These are phyloP conservation scores for Trichophyton simii DNA, from an alignment of 2,329 filamentous ascomycete genomes.

Conservation along the genomic window DNA sequence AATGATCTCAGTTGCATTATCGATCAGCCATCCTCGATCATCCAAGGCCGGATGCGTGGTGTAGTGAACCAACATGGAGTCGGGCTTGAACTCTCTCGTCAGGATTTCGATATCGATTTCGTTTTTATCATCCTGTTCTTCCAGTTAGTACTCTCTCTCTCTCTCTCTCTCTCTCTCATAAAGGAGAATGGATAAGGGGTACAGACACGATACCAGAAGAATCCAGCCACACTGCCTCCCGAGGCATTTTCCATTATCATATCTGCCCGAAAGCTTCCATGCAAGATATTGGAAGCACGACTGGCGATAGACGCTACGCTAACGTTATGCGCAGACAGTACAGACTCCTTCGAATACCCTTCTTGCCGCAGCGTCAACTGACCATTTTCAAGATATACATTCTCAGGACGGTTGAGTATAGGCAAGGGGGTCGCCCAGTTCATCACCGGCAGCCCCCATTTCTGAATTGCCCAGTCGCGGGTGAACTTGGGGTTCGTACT, in stretches of 20 bases:
- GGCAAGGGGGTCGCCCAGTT: slow-evolving; percentile 17
- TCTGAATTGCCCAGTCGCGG: slow-evolving; percentile 19
- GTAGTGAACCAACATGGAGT: slow-evolving; percentile 19
- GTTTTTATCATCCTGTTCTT: slow-evolving; percentile 17
- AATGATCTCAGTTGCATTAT: slow-evolving; percentile 17
- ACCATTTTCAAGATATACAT: slow-evolving; percentile 18
- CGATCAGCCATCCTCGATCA: slow-evolving; percentile 13
- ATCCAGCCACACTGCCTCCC: slow-evolving; percentile 19
- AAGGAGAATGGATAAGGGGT: not conserved
- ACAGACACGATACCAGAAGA: slow-evolving; percentile 23
- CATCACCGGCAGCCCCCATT: slow-evolving; percentile 16
- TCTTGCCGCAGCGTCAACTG: slow-evolving; percentile 17
- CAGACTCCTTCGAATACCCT: slow-evolving; percentile 15
- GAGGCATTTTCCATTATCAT: slow-evolving; percentile 18
- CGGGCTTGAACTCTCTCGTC: slow-evolving; percentile 16
- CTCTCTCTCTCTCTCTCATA: not conserved
- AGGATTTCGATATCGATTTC: slow-evolving; percentile 22
- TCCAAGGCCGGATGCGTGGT: slow-evolving; percentile 19
- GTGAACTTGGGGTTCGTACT: slow-evolving; percentile 15
- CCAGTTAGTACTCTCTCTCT: not conserved
- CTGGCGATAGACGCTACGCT: slow-evolving; percentile 19
- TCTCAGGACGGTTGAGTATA: slow-evolving; percentile 16
- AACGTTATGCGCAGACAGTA: slow-evolving; percentile 14
- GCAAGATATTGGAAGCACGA: slow-evolving; percentile 15
- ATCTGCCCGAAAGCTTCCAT: slow-evolving; percentile 19